Percentiles rank a stretch among this genome's conserved stretches.
Evolutionary conservation across 73 alveolate species (phyloP).

Genomic region (Effrenium voratum): DNA sequence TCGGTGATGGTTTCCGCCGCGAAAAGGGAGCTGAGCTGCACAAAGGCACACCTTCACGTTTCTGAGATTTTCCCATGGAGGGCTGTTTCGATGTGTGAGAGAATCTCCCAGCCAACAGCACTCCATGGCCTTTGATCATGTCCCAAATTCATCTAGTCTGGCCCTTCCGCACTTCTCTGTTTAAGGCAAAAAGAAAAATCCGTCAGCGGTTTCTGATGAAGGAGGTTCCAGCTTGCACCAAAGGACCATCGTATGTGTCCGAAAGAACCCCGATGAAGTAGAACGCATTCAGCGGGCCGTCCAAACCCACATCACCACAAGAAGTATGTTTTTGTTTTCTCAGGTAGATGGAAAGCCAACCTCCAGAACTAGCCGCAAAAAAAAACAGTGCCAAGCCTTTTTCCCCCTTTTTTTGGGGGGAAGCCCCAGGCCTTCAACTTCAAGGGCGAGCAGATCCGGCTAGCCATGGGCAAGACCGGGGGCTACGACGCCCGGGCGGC

Average conservation of each 20-base stretch:
- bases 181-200: too few relatives aligned
- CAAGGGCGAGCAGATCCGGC: conserved; percentile 71
- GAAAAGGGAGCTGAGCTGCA: not conserved
- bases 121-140: too few relatives aligned
- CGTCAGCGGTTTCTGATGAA: too few relatives aligned
- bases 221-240: not conserved
- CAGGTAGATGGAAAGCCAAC: too few relatives aligned
- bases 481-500: conserved; percentile 90
- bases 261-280: not conserved
- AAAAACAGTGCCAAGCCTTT: not conserved
- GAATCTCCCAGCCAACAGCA: too few relatives aligned
- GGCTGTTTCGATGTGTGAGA: too few relatives aligned
- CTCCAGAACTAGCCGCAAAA: not conserved
- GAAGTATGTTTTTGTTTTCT: too few relatives aligned
- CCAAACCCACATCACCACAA: too few relatives aligned
- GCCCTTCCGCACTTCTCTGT: too few relatives aligned
- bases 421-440: conserved; percentile 49
- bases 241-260: not conserved
- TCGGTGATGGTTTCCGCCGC: not conserved
- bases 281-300: too few relatives aligned
- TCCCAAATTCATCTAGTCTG: too few relatives aligned
- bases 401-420: not conserved
- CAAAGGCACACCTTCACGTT: not conserved
- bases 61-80: too few relatives aligned
- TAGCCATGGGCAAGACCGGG: conserved; percentile 91